Evolutionary conservation across 2,329 filamentous ascomycete species (phyloP).

Genomic region (Trichocomaceae sp.): DNA sequence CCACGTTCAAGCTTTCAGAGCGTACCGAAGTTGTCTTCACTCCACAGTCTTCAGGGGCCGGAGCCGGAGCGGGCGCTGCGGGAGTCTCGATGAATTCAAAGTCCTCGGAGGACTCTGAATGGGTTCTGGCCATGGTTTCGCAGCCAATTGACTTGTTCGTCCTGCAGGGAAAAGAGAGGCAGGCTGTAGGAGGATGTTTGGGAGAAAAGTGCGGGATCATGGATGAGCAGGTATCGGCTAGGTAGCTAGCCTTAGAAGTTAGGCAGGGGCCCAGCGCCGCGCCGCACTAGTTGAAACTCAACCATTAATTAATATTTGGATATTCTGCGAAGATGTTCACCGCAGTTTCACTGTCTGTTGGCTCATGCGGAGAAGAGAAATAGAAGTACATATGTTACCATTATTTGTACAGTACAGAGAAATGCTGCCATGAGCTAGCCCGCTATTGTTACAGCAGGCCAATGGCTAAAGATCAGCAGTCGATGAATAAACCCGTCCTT

Average conservation of each 20-base stretch:
- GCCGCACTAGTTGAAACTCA: neutral
- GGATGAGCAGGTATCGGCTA: slow-evolving; percentile 8
- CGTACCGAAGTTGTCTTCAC: slow-evolving; percentile 57
- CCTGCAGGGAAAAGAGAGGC: slow-evolving; percentile 18
- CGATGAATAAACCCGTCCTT: neutral
- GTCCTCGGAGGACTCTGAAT: slow-evolving; percentile 42
- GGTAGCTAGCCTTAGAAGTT: neutral
- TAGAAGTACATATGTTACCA: neutral
- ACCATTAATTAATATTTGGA: no score
- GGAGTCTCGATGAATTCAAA: slow-evolving; percentile 55
- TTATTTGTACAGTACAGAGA: neutral
- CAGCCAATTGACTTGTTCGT: slow-evolving; percentile 23
- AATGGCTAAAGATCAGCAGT: neutral
- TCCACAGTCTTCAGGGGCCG: slow-evolving; percentile 51
- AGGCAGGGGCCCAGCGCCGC: neutral
- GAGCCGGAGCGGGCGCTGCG: slow-evolving; percentile 46
- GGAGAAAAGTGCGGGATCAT: slow-evolving; percentile 8
- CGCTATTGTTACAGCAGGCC: neutral
- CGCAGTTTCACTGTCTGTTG: neutral
- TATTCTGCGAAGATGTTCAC: neutral
- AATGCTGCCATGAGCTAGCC: neutral
- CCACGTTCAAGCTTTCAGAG: slow-evolving; percentile 9
- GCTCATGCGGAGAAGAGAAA: neutral
- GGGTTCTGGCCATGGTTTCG: slow-evolving; percentile 33
- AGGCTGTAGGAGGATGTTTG: slow-evolving; percentile 16